These are phyloP conservation scores for Heritiera littoralis DNA, from an alignment of 345 rosid species.

Conservation along the genomic window DNA sequence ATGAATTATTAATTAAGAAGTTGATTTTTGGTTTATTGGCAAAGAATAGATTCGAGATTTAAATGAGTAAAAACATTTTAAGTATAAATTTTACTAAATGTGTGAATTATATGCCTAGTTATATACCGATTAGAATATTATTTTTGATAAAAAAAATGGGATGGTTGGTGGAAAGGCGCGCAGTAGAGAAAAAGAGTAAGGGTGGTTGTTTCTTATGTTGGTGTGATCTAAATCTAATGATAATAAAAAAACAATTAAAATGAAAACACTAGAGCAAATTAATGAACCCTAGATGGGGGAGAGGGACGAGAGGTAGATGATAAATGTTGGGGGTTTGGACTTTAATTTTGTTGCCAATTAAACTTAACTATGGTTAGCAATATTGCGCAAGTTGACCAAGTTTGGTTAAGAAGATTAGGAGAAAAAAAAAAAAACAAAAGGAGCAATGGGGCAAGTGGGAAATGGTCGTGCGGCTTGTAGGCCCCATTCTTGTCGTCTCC, in stretches of 20 bases:
- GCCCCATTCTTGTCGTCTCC: constrained; percentile 36
- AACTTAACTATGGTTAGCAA: constrained; percentile 41
- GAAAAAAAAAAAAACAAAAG: constrained; percentile 5
- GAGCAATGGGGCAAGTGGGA: constrained; percentile 31
- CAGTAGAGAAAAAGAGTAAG: background rate
- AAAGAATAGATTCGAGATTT: too few relatives aligned
- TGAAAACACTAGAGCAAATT: constrained; percentile 22
- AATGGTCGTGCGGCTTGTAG: constrained; percentile 47
- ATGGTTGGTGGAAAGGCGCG: constrained; percentile 15
- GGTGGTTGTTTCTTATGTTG: background rate
- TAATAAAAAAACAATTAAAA: background rate
- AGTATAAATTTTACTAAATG: too few relatives aligned
- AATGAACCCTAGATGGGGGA: constrained; percentile 30
- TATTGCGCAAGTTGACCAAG: constrained; percentile 38
- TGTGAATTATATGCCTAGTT: too few relatives aligned
- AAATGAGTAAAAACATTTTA: too few relatives aligned
- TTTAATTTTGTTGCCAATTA: background rate
- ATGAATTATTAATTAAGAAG: background rate
- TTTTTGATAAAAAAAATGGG: background rate
- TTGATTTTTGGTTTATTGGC: background rate
- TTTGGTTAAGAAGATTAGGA: constrained; percentile 20
- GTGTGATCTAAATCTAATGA: constrained; percentile 16
- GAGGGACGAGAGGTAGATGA: constrained; percentile 12
- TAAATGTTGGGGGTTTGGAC: constrained; percentile 17
- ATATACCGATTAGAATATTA: too few relatives aligned